These are phyloP conservation scores for Byssoonygena ceratinophila DNA, from an alignment of 2,329 filamentous ascomycete genomes.

Conservation along the genomic window DNA sequence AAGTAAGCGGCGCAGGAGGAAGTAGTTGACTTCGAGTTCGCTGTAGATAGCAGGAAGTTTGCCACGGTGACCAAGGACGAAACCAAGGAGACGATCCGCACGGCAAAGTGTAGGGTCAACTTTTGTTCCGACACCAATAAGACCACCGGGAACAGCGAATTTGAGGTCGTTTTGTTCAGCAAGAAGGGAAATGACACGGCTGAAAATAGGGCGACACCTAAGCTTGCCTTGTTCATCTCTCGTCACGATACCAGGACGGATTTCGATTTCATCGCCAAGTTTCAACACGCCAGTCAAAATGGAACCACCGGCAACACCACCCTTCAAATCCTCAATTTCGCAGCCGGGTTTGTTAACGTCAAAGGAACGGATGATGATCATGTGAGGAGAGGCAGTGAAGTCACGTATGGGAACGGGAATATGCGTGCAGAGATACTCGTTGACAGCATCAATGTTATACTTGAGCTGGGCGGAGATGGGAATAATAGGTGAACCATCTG, in stretches of 20 bases:
- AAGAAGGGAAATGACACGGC: constrained; percentile 85
- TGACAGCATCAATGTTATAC: constrained; percentile 98
- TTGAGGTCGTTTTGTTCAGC: constrained; percentile 97
- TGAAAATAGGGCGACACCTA: constrained; percentile 95
- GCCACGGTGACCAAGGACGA: constrained; percentile 90
- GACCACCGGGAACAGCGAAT: constrained; percentile 91
- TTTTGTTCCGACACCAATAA: constrained; percentile 95
- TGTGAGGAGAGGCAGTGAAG: constrained; percentile 84
- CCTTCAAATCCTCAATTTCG: constrained; percentile 96
- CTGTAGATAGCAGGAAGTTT: constrained; percentile 93
- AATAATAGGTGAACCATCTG: constrained; percentile 88
- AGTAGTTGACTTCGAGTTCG: constrained; percentile 99
- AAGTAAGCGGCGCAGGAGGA: constrained; percentile 82
- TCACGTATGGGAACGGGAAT: constrained; percentile 87
- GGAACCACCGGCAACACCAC: constrained; percentile 93
- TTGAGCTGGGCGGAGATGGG: constrained; percentile 96
- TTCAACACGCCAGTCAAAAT: constrained; percentile 96
- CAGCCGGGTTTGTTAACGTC: constrained; percentile 99
- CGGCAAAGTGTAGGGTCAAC: constrained; percentile 97
- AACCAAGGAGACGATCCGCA: constrained; percentile 96
- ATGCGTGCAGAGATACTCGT: constrained; percentile 88
- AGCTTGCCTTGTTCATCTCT: constrained; percentile 89
- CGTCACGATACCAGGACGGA: constrained; percentile 94
- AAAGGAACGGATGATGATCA: constrained; percentile 99
- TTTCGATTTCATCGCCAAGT: constrained; percentile 95